A percentile compares a stretch with the other conserved stretches of the same genome.
Conservation (phyloP, 352 stramenopile genomes). For the Pythium monospermum region DNA sequence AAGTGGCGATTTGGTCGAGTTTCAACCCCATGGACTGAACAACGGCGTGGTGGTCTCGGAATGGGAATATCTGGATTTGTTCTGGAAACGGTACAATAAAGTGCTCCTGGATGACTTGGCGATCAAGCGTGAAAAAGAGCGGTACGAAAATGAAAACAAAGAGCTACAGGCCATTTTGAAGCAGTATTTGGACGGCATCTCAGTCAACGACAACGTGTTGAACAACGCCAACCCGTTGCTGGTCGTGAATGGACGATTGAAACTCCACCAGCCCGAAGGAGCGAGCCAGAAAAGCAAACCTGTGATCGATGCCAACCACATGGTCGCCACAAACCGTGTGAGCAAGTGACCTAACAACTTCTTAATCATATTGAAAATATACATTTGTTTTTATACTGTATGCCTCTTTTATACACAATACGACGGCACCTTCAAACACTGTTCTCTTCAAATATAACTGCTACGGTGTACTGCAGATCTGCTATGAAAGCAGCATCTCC, state of each 20-base stretch:
- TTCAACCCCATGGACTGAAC: slow-evolving; percentile 57
- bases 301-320: slow-evolving; percentile 79
- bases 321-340: slow-evolving; percentile 71
- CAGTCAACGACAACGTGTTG: slow-evolving; percentile 89
- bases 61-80: slow-evolving; percentile 86
- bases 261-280: slow-evolving; percentile 45
- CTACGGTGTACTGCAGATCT: too few species aligned
- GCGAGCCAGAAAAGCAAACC: slow-evolving; percentile 35
- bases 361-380: too few species aligned
- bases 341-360: too few species aligned
- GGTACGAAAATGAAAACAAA: slow-evolving; percentile 84
- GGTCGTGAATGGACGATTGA: slow-evolving; percentile 88
- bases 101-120: slow-evolving; percentile 89
- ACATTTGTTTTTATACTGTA: too few species aligned
- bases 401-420: too few species aligned
- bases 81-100: slow-evolving; percentile 96
- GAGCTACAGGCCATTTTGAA: slow-evolving; percentile 89
- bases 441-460: too few species aligned
- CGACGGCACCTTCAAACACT: too few species aligned
- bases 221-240: slow-evolving; percentile 89
- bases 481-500: too few species aligned
- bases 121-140: slow-evolving; percentile 83
- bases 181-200: slow-evolving; percentile 92
- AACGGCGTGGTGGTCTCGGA: slow-evolving; percentile 53
- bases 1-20: slow-evolving; percentile 44